Evolutionary conservation across 768 basidiomycete species (phyloP), one percentile per base, ranked within the genome.

Genomic region (Phanerochaete carnosa): DNA sequence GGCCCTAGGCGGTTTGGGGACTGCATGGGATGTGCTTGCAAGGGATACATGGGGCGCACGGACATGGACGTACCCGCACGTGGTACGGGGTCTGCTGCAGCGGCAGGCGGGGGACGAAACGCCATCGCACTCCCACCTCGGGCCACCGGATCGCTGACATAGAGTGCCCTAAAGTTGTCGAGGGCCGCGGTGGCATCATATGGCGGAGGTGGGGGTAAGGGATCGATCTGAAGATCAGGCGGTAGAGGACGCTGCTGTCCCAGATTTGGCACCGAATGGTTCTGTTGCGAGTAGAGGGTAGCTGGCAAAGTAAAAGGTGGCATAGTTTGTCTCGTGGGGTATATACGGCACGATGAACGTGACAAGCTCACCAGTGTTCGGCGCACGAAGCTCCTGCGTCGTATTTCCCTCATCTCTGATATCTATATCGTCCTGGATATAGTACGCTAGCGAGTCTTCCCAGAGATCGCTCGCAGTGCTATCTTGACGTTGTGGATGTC

Each of bases 101-200:
- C 16, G 8, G 75, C 64, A 23, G 67, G 55, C 43, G 58, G 73
- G 69, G 29, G 64, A 53, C 76, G 78, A 65, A 76, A 71, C 16
- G 85, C 84, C 79, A 86, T 80, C 32, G 86, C 83, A 22, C 86
- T 86, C 19, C 80, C 80, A 4, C 80, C 77, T 29, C 85, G 80
- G 58, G 79, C 77, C 15, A 86, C 71, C 47, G 82, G 80, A 62
- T 84, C 84, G 55, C 71, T 72, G 59, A 90, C 72, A 53, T 74
- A 79, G 70, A 92, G 75, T 45, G 80, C 73, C 47, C 79, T 78
- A 71, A 90, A 84, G 45, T 77, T 70, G 65, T 83, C 80, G 43
- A 81, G 76, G 33, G 79, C 74, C 33, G 73, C 72, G 7, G 80
- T 78, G 43, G 82, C 69, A 70, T 83, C 81, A 57, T 75, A 78